A percentile compares a stretch with the other conserved stretches of the same genome.
Conservation (phyloP, 495 filamentous ascomycete species). For the Penicillium maclennaniae region DNA sequence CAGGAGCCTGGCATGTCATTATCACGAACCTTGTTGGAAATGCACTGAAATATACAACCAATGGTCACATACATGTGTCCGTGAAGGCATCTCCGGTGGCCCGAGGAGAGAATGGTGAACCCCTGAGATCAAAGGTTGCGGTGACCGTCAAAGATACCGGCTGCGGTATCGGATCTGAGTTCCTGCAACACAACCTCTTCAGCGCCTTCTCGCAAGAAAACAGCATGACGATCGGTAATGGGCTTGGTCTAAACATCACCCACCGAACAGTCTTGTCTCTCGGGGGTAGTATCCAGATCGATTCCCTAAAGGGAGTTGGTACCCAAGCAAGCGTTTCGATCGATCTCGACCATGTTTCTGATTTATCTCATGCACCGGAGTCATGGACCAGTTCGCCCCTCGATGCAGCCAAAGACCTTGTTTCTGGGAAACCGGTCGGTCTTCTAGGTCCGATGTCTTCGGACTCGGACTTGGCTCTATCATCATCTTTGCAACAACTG, state of each 20-base stretch:
- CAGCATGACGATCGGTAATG: slow-evolving; percentile 55
- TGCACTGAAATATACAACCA: slow-evolving; percentile 33
- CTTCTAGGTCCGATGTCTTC: slow-evolving; percentile 7
- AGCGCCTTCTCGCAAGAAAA: slow-evolving; percentile 68
- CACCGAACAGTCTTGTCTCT: slow-evolving; percentile 55
- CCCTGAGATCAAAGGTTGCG: slow-evolving; percentile 13
- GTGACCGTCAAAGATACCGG: slow-evolving; percentile 57
- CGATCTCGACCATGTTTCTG: slow-evolving; percentile 6
- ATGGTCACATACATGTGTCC: slow-evolving; percentile 21
- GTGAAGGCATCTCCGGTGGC: slow-evolving; percentile 12
- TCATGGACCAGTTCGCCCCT: not conserved
- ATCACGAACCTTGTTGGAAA: slow-evolving; percentile 36
- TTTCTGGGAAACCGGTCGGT: slow-evolving; percentile 6
- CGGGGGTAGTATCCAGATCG: slow-evolving; percentile 34
- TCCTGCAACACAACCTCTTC: slow-evolving; percentile 56
- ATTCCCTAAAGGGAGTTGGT: slow-evolving; percentile 24
- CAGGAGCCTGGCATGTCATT: slow-evolving; percentile 22
- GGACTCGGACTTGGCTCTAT: slow-evolving; percentile 4
- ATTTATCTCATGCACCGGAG: not conserved
- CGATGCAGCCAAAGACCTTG: not conserved
- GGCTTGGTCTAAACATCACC: slow-evolving; percentile 62
- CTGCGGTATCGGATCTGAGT: slow-evolving; percentile 61
- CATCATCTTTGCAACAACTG: slow-evolving; percentile 9
- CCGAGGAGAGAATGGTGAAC: not conserved
- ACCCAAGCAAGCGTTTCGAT: slow-evolving; percentile 35